Conservation (phyloP, 2,329 filamentous ascomycete genomes). For the Diaporthe citri region DNA sequence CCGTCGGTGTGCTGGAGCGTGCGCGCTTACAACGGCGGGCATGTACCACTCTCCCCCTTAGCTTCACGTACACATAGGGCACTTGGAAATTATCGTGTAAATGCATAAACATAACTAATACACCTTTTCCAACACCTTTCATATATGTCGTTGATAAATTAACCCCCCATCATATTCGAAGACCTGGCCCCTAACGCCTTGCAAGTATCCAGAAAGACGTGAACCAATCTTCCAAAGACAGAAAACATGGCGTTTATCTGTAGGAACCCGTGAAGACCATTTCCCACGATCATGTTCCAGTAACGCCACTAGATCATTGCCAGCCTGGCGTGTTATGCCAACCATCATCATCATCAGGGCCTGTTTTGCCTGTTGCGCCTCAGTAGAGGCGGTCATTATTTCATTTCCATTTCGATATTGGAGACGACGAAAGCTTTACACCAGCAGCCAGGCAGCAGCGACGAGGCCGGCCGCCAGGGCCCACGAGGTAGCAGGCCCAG, state of each 20-base stretch:
- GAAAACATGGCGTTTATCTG: background rate
- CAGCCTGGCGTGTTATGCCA: background rate
- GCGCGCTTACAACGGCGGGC: too few species aligned
- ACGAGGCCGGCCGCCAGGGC: slow-evolving; percentile 21
- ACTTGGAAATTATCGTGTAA: background rate
- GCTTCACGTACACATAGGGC: background rate
- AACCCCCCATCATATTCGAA: background rate
- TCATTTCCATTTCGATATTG: background rate
- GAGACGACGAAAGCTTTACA: background rate
- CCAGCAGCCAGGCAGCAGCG: background rate
- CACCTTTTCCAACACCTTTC: background rate
- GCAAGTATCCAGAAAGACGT: background rate
- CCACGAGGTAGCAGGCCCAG: background rate
- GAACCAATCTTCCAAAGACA: background rate
- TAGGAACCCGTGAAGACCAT: background rate
- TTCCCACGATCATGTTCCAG: background rate
- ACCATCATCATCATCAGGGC: background rate
- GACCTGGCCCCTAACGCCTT: background rate
- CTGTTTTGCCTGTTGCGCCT: background rate
- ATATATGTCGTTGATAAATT: background rate
- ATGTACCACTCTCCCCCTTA: background rate
- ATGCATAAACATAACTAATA: slow-evolving; percentile 15
- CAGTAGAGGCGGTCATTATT: background rate
- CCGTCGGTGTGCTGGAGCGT: background rate
- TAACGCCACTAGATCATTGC: background rate